phyloP scores from a whole-genome alignment of 2,329 filamentous ascomycete species.

The Xylariales sp. region DNA sequence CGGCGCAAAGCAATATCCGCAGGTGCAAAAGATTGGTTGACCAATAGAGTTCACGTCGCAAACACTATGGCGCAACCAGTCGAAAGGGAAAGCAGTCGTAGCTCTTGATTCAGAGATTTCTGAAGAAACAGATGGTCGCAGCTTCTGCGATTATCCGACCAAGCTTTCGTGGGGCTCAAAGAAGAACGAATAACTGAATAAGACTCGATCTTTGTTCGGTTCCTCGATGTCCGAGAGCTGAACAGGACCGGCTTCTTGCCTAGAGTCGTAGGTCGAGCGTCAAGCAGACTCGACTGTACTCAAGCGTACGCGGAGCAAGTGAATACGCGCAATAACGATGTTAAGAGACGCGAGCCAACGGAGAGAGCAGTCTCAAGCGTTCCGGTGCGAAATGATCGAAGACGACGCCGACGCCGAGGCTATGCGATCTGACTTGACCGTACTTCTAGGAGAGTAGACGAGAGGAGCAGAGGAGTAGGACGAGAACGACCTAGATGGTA shows the following conservation, averaged over 20 bases:
- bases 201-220: not conserved
- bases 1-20: constrained; percentile 6
- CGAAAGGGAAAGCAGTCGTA: not conserved
- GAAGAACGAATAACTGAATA: not conserved
- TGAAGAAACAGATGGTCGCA: constrained; percentile 2
- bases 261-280: too few species aligned
- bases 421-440: constrained; percentile 10
- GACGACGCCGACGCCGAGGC: constrained; percentile 15
- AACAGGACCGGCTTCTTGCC: too few species aligned
- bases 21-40: constrained; percentile 1
- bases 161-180: not conserved
- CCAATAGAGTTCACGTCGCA: constrained; percentile 6
- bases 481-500: constrained; percentile 4
- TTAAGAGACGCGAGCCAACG: constrained; percentile 15
- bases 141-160: constrained; percentile 5
- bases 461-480: constrained; percentile 12
- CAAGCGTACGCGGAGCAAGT: too few species aligned
- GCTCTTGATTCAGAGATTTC: not conserved
- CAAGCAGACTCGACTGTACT: too few species aligned
- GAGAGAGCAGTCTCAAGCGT: constrained; percentile 13
- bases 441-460: constrained; percentile 16
- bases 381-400: constrained; percentile 17
- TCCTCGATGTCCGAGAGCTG: not conserved
- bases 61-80: constrained; percentile 5
- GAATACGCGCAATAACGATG: not conserved